These are phyloP conservation scores for Papiliotrema fonsecae DNA, from an alignment of 1,284 basidiomycete genomes.

Conservation along the genomic window DNA sequence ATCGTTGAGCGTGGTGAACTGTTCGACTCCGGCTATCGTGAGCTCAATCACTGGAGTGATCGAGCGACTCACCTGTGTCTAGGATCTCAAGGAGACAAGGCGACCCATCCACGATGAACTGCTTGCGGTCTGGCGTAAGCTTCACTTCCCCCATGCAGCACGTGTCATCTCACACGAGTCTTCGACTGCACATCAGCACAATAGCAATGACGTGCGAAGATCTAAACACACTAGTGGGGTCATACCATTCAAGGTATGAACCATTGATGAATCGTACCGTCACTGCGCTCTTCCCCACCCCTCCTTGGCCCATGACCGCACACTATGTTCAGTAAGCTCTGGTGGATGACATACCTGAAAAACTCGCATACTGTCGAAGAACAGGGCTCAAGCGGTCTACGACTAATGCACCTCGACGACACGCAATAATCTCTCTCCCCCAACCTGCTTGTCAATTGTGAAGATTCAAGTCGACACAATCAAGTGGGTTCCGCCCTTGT, in stretches of 20 bases:
- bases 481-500: too few species aligned
- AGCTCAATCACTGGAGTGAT: not conserved
- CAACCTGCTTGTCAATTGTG: too few species aligned
- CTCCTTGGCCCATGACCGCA: conserved; percentile 37
- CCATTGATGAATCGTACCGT: conserved; percentile 37
- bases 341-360: not conserved
- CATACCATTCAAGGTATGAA: conserved; percentile 34
- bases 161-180: conserved; percentile 23
- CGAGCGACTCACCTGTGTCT: conserved; percentile 28
- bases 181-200: conserved; percentile 19
- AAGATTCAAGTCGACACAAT: too few species aligned
- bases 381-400: not conserved
- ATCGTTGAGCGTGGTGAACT: conserved; percentile 31
- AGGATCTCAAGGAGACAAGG: conserved; percentile 36
- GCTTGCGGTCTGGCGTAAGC: conserved; percentile 25
- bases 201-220: not conserved
- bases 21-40: conserved; percentile 32
- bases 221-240: conserved; percentile 32
- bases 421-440: too few species aligned
- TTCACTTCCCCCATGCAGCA: not conserved
- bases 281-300: conserved; percentile 37
- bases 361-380: not conserved
- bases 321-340: conserved; percentile 12
- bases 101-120: conserved; percentile 29
- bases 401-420: too few species aligned